Base-by-base conservation (phyloP, 352 stramenopile genomes). In the Phytophthora capsici region DNA sequence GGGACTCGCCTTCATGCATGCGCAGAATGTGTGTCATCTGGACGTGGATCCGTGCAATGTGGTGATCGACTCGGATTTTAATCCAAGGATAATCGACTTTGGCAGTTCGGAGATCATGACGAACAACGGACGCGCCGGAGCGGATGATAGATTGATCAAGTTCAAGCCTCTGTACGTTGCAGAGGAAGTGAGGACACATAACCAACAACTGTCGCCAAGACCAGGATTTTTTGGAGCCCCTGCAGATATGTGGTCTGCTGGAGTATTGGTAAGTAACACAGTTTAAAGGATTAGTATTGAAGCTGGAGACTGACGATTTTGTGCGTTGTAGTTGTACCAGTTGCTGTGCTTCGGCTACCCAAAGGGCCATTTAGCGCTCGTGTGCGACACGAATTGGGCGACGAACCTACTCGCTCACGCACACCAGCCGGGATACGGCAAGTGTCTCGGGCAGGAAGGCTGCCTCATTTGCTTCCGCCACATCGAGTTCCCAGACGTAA, bases 41-140 rank as follows among this genome's bases (percentile, higher is more conserved):
- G 86, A 95, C 44, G 71, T 95, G 10, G 85, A 95, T 44, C 83
- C 83, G 53, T 89, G 81, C 71, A 93, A 93, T 63, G 67, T 95
- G 17, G 82, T 93, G 17, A 85, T 95, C 13, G 84, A 95, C 41
- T 23, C 47, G 0, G 62, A 72, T 6, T 66, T 68, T 20, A 83
- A 77, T 9, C 78, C 84, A 38, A 78, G 84, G 17, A 71, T 95
- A 22, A 89, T 93, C 19, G 86, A 95, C 65, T 95, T 92, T 69
- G 86, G 86, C 34, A 93, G 85, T 71, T 87, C 79, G 12, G 79
- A 89, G 71, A 86, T 90, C 71, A 89, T 91, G 81, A 78, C 72
- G 8, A 81, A 86, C 54, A 82, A 88, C 46, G 81, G 83, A 30
- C 52, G 73, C n/a, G 85, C 81, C 0, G 82, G 85, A 38, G 63